Percentiles rank a stretch among this genome's conserved stretches.
These are phyloP conservation scores for Backusella mclennaniae DNA, from an alignment of 192 early-diverging fungal genomes.

Conservation along the genomic window DNA sequence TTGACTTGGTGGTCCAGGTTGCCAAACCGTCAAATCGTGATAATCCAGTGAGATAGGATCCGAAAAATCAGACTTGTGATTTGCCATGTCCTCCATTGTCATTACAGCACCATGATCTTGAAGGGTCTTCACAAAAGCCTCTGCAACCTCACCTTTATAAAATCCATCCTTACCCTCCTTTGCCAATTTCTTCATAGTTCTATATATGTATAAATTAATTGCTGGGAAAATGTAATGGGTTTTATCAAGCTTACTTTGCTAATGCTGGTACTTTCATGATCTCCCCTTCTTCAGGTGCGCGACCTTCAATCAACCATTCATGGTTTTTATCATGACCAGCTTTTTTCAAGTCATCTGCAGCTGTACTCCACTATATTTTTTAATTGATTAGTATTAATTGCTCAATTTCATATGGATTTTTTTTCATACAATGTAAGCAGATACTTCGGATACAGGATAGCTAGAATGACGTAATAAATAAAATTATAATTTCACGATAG, in stretches of 20 bases:
- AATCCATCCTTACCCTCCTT: constrained; percentile 66
- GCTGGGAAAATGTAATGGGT: not conserved
- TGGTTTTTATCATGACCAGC: constrained; percentile 28
- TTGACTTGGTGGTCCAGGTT: constrained; percentile 73
- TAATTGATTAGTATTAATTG: not conserved
- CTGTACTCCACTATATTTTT: constrained; percentile 33
- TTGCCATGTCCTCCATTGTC: constrained; percentile 60
- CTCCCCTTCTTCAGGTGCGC: constrained; percentile 57
- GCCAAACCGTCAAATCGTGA: constrained; percentile 52
- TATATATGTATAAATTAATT: constrained; percentile 5
- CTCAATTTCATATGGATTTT: not conserved
- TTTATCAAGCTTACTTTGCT: constrained; percentile 38
- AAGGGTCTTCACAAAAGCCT: constrained; percentile 59
- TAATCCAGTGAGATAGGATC: constrained; percentile 64
- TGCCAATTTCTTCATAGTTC: constrained; percentile 55
- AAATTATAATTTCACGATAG: no score
- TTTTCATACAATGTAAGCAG: constrained; percentile 11
- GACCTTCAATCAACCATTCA: constrained; percentile 45
- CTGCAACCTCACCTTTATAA: constrained; percentile 66
- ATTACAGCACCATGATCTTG: constrained; percentile 54
- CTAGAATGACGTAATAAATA: not conserved
- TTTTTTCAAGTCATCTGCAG: constrained; percentile 8
- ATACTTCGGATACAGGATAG: constrained; percentile 22
- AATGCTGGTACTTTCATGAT: constrained; percentile 55
- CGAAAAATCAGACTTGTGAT: constrained; percentile 47